phyloP scores from a whole-genome alignment of 352 stramenopile species.

The Chrysophaeum taylorii region DNA sequence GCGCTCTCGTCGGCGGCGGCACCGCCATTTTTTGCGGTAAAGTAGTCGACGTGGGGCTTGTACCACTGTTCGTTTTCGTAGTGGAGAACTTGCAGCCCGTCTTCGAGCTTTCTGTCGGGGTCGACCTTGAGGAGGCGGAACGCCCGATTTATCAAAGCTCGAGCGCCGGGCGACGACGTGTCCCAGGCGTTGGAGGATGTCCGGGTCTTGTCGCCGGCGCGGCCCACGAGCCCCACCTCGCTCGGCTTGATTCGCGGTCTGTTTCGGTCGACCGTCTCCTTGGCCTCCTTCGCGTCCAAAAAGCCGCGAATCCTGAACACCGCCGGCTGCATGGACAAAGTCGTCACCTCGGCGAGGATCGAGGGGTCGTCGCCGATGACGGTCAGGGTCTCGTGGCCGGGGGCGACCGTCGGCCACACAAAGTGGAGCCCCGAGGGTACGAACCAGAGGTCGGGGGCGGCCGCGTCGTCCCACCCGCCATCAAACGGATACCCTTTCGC shows the following conservation, averaged over 20 bases:
- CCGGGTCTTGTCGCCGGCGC: conserved; percentile 52
- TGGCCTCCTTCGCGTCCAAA: conserved; percentile 51
- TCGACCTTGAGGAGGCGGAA: conserved; percentile 57
- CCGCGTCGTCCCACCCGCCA: background rate
- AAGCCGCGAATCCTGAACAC: conserved; percentile 65
- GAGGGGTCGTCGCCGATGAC: background rate
- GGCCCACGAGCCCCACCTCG: conserved; percentile 47
- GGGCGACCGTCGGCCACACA: background rate
- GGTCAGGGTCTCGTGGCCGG: background rate
- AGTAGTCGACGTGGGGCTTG: conserved; percentile 64
- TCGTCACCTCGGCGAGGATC: background rate
- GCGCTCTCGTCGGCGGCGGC: background rate
- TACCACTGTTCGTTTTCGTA: conserved; percentile 70
- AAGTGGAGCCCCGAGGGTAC: background rate
- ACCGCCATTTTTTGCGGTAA: conserved; percentile 32
- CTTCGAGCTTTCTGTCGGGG: conserved; percentile 57
- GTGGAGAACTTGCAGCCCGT: conserved; percentile 60
- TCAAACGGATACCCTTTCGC: background rate
- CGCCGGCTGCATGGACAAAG: conserved; percentile 31
- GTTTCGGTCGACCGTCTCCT: conserved; percentile 55
- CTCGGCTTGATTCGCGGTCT: conserved; percentile 61
- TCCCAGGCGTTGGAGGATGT: conserved; percentile 69
- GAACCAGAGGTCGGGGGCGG: background rate
- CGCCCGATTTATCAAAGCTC: conserved; percentile 55
- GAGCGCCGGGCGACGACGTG: conserved; percentile 48